phyloP scores from a whole-genome alignment of 768 basidiomycete species.

The Postia placenta region DNA sequence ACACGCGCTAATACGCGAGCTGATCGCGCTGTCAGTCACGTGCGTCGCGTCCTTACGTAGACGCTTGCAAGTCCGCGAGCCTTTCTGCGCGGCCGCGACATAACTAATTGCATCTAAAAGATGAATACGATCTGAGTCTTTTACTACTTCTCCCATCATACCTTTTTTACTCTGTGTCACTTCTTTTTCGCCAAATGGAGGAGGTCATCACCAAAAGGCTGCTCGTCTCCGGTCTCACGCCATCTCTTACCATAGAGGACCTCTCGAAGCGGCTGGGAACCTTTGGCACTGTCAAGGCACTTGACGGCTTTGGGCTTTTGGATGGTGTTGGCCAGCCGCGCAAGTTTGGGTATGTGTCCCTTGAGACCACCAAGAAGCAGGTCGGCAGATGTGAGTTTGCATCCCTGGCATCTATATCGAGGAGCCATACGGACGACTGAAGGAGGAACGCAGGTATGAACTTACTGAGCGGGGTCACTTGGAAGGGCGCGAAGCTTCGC shows the following conservation, averaged over 20 bases:
- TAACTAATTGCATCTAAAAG: slow-evolving; percentile 76
- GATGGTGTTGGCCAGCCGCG: slow-evolving; percentile 63
- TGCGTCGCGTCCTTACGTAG: no score
- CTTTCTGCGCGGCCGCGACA: no score
- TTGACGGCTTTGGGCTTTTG: slow-evolving; percentile 62
- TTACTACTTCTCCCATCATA: slow-evolving; percentile 66
- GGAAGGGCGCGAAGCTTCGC: slow-evolving; percentile 83
- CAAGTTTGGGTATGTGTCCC: slow-evolving; percentile 69
- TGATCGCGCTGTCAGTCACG: no score
- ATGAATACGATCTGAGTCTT: slow-evolving; percentile 78
- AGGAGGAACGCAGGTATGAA: slow-evolving; percentile 51
- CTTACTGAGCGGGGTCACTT: slow-evolving; percentile 71
- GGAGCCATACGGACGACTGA: not conserved
- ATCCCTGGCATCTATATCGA: not conserved
- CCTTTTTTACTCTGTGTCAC: no score
- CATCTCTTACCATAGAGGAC: slow-evolving; percentile 51
- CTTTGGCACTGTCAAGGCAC: slow-evolving; percentile 62
- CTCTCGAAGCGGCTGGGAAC: slow-evolving; percentile 50
- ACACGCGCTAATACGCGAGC: no score
- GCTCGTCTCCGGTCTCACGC: slow-evolving; percentile 72
- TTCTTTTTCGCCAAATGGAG: no score
- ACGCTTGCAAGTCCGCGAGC: no score
- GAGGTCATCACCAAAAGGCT: slow-evolving; percentile 48
- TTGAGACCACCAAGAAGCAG: slow-evolving; percentile 55
- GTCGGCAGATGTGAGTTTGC: slow-evolving; percentile 57